Conservation (phyloP, 148 eudicot genomes). For the Arctostaphylos glauca region DNA sequence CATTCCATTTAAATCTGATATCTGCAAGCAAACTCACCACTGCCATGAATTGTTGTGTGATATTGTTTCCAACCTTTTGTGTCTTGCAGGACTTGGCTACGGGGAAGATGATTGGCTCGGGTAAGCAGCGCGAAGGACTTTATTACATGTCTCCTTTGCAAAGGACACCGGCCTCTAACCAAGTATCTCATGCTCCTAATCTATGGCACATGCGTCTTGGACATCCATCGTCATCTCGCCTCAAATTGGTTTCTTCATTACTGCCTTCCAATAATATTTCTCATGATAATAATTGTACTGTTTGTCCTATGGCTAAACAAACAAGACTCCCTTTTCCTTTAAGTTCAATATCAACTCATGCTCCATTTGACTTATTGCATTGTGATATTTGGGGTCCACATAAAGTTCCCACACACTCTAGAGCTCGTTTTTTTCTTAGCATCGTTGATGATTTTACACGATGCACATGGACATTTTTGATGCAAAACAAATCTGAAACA, state of each 20-base stretch:
- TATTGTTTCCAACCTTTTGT: no score
- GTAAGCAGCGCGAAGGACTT: no score
- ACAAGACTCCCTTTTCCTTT: neutral
- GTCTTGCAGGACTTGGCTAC: no score
- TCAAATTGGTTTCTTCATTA: neutral
- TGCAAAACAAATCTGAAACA: constrained; percentile 9
- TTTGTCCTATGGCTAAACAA: constrained; percentile 12
- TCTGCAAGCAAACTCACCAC: neutral
- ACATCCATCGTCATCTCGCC: neutral
- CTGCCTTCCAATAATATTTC: neutral
- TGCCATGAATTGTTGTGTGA: no score
- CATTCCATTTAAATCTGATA: neutral
- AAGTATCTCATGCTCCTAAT: neutral
- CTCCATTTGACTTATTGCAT: constrained; percentile 4
- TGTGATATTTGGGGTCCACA: no score
- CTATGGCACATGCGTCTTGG: constrained; percentile 7
- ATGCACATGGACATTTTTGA: neutral
- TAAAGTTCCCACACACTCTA: constrained; percentile 4
- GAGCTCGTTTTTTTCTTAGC: neutral
- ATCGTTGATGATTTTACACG: neutral
- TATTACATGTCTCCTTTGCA: no score
- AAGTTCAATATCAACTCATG: neutral
- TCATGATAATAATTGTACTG: neutral
- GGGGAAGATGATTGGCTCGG: no score
- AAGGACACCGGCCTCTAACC: no score